Evolutionary conservation across 306 rosid genomes (phyloP).

Genomic region (Elaeagnus macrophylla): DNA sequence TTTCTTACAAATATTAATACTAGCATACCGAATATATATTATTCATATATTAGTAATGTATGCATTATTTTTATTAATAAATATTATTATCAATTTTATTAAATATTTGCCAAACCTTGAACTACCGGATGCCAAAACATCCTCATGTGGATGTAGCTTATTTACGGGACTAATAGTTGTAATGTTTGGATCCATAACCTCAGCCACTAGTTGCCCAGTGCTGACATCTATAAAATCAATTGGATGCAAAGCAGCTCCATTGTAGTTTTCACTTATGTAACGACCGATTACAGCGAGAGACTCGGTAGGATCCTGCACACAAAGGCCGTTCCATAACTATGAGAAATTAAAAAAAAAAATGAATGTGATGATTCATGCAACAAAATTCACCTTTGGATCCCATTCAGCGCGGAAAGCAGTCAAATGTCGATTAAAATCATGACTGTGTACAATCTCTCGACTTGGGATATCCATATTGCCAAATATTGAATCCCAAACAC

Average conservation of each 20-base stretch:
- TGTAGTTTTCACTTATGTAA: constrained; percentile 83
- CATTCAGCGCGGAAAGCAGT: constrained; percentile 95
- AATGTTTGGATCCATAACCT: constrained; percentile 90
- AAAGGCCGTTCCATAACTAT: not conserved
- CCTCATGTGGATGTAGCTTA: constrained; percentile 83
- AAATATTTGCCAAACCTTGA: constrained; percentile 84
- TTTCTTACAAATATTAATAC: no score
- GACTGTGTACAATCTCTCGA: constrained; percentile 95
- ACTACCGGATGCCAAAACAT: constrained; percentile 84
- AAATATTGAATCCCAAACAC: constrained; percentile 84
- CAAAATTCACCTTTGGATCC: constrained; percentile 78
- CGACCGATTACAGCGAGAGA: constrained; percentile 87
- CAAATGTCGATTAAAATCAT: constrained; percentile 78
- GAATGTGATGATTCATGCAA: not conserved
- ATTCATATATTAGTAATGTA: no score
- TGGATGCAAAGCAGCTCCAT: constrained; percentile 91
- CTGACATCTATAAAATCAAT: constrained; percentile 85
- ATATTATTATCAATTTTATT: no score
- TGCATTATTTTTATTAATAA: no score
- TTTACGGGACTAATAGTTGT: constrained; percentile 85
- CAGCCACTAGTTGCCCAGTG: constrained; percentile 82
- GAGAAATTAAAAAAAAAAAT: not conserved
- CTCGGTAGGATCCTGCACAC: constrained; percentile 76
- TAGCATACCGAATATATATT: no score
- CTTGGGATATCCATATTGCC: constrained; percentile 80